phyloP scores from a whole-genome alignment of 2,329 filamentous ascomycete species.

The Penicillium sp. region DNA sequence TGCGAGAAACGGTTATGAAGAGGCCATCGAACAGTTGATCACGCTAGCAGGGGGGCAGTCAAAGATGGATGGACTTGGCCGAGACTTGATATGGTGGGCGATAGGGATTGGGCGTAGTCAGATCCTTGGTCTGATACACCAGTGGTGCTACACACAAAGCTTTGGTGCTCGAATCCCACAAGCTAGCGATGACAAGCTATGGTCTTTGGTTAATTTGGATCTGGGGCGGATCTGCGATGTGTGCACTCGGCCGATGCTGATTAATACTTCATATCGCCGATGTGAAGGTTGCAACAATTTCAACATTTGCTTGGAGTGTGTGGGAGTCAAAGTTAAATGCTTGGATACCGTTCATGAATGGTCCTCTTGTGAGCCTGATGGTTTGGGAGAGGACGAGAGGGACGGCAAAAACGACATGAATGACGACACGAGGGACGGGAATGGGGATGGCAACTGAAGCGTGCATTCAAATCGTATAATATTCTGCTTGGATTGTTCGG shows the following conservation, averaged over 20 bases:
- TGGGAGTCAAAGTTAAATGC: neutral
- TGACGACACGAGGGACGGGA: neutral
- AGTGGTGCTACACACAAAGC: neutral
- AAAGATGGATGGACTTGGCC: neutral
- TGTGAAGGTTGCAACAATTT: neutral
- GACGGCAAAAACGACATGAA: neutral
- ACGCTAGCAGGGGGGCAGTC: neutral
- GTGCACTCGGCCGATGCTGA: neutral
- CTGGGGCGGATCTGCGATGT: neutral
- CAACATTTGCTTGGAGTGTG: neutral
- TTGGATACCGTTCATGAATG: neutral
- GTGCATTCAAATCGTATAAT: no score
- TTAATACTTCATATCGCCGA: neutral
- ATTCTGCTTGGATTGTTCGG: no score
- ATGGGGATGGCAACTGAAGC: neutral
- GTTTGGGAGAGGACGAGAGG: neutral
- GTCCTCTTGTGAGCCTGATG: neutral
- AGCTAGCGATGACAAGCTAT: neutral
- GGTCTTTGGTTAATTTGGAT: neutral
- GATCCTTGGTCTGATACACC: neutral
- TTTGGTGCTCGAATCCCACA: neutral
- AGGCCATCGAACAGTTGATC: neutral
- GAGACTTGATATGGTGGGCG: neutral
- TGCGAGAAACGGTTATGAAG: neutral
- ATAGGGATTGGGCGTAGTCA: neutral